phyloP scores from a whole-genome alignment of 129 eudicot genomes.

The Pseudognaphalium luteoalbum region DNA sequence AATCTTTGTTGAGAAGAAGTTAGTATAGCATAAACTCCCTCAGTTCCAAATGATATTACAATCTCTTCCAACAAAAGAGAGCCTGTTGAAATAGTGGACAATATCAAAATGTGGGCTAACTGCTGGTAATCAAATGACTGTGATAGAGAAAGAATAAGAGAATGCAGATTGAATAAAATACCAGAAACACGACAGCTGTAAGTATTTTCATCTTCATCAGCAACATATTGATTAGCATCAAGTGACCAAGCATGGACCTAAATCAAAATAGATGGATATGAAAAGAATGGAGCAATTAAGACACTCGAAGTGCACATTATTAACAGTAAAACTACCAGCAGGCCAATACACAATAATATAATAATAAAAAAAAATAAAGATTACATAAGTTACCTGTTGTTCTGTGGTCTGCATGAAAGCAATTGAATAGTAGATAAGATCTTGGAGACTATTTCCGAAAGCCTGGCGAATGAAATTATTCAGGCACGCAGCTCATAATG shows the following conservation, averaged over 20 bases:
- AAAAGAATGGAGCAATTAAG: conserved; percentile 1
- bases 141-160: neutral
- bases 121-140: conserved; percentile 1
- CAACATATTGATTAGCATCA: conserved; percentile 92
- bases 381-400: conserved; percentile 68
- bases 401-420: conserved; percentile 95
- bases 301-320: neutral
- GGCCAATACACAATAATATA: conserved; percentile 3
- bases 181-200: conserved; percentile 96
- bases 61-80: conserved; percentile 80
- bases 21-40: conserved; percentile 70
- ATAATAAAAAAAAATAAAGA: neutral
- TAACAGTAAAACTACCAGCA: neutral
- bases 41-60: conserved; percentile 61
- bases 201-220: conserved; percentile 96
- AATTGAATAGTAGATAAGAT: conserved; percentile 80
- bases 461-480: conserved; percentile 39
- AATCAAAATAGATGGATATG: neutral
- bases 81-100: conserved; percentile 52
- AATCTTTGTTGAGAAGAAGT: conserved; percentile 69
- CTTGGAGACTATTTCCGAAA: conserved; percentile 68
- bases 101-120: conserved; percentile 1
- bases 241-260: conserved; percentile 89
- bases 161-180: conserved; percentile 28
- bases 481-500: conserved; percentile 14